Conservation (phyloP, 2,329 filamentous ascomycete genomes). For the Rhynchosporium graminicola region DNA sequence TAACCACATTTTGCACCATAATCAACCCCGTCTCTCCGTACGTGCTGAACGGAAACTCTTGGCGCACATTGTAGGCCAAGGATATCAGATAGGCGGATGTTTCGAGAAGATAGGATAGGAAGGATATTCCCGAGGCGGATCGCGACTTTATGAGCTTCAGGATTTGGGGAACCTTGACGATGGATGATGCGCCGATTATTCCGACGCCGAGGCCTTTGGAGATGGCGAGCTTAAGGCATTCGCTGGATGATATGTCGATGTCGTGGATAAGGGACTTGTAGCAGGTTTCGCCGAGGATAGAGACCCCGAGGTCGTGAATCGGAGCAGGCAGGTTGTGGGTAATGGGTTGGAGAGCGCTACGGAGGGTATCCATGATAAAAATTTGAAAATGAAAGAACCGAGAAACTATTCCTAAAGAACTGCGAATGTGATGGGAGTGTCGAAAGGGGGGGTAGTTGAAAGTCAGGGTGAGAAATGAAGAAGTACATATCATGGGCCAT, state of each 20-base stretch:
- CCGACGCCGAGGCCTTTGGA: conserved; percentile 91
- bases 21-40: conserved; percentile 95
- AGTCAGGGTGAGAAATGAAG: not conserved
- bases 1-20: conserved; percentile 86
- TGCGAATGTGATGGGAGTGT: not conserved
- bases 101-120: conserved; percentile 91
- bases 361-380: conserved; percentile 59
- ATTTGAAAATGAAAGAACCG: not conserved
- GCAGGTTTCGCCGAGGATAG: conserved; percentile 80
- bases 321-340: conserved; percentile 73
- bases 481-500: not conserved
- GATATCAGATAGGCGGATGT: conserved; percentile 84
- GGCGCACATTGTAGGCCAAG: conserved; percentile 88
- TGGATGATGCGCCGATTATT: conserved; percentile 85
- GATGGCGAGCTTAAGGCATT: conserved; percentile 85
- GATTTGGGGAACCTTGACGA: conserved; percentile 97
- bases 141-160: conserved; percentile 82
- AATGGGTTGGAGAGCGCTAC: conserved; percentile 64
- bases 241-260: conserved; percentile 73
- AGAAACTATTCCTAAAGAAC: no score
- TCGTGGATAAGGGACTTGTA: conserved; percentile 85
- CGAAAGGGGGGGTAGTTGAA: not conserved
- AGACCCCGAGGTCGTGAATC: conserved; percentile 72
- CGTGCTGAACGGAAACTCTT: conserved; percentile 92
- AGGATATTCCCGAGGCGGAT: conserved; percentile 81